Evolutionary conservation across 345 rosid species (phyloP).

Genomic region (Citrus glauca): DNA sequence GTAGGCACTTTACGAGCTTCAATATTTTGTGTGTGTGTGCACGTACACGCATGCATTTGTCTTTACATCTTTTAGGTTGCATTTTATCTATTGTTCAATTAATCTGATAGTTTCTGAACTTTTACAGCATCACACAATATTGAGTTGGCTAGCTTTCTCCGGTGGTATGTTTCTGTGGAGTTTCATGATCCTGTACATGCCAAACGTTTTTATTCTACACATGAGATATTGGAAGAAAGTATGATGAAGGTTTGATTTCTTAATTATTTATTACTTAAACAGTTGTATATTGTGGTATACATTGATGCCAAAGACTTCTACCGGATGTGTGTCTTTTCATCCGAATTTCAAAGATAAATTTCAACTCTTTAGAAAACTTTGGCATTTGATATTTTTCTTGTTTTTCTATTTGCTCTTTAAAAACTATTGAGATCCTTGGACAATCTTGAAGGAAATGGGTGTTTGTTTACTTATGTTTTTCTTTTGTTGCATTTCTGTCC

Average conservation of each 20-base stretch:
- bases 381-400: neutral
- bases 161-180: slow-evolving; percentile 96
- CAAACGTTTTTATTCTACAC: slow-evolving; percentile 74
- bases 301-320: neutral
- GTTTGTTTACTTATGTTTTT: too few species aligned
- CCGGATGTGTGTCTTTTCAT: neutral
- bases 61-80: neutral
- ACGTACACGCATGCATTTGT: too few species aligned
- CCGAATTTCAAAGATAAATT: neutral
- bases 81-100: slow-evolving; percentile 14
- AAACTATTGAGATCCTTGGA: neutral
- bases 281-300: neutral
- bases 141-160: slow-evolving; percentile 91
- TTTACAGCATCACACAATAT: slow-evolving; percentile 75
- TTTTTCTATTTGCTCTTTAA: neutral
- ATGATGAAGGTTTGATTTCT: slow-evolving; percentile 61
- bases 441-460: too few species aligned
- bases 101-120: slow-evolving; percentile 22
- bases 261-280: neutral
- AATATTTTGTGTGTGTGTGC: neutral
- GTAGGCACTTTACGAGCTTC: slow-evolving; percentile 38
- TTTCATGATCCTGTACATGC: slow-evolving; percentile 80
- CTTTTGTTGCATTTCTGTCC: too few species aligned
- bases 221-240: slow-evolving; percentile 72
- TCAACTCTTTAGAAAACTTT: neutral